Conservation (phyloP, 768 basidiomycete species). For the Cystofilobasidium macerans region DNA sequence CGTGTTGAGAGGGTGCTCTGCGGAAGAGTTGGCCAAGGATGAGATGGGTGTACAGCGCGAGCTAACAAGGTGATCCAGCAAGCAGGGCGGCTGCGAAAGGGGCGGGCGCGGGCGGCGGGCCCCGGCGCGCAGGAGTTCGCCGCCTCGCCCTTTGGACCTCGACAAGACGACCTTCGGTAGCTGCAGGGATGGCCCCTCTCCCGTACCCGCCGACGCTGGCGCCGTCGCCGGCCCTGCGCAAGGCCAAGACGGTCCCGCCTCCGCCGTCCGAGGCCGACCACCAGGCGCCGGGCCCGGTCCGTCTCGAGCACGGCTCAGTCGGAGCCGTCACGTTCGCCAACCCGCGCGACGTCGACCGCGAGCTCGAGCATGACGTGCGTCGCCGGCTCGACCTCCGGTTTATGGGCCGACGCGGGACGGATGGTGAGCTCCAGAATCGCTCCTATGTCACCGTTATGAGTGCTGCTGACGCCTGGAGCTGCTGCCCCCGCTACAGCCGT, state of each 20-base stretch:
- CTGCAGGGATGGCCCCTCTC: not conserved
- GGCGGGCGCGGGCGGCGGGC: too few species aligned
- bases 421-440: not conserved
- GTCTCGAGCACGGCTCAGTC: not conserved
- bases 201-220: not conserved
- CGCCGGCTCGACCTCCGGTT: not conserved
- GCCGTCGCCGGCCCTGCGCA: not conserved
- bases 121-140: too few species aligned
- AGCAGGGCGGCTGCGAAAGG: too few species aligned
- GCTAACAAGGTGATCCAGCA: too few species aligned
- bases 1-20: too few species aligned
- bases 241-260: constrained; percentile 1
- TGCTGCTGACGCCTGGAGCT: not conserved
- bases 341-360: not conserved
- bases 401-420: not conserved
- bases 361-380: not conserved
- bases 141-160: too few species aligned
- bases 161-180: not conserved
- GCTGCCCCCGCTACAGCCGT: not conserved
- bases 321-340: not conserved
- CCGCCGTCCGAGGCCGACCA: not conserved
- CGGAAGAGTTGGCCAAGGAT: too few species aligned
- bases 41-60: too few species aligned
- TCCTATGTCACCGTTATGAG: too few species aligned
- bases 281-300: constrained; percentile 1